Percentiles rank a stretch among this genome's conserved stretches.
Conservation (phyloP, 306 rosid species). For the Vigna hirtella region DNA sequence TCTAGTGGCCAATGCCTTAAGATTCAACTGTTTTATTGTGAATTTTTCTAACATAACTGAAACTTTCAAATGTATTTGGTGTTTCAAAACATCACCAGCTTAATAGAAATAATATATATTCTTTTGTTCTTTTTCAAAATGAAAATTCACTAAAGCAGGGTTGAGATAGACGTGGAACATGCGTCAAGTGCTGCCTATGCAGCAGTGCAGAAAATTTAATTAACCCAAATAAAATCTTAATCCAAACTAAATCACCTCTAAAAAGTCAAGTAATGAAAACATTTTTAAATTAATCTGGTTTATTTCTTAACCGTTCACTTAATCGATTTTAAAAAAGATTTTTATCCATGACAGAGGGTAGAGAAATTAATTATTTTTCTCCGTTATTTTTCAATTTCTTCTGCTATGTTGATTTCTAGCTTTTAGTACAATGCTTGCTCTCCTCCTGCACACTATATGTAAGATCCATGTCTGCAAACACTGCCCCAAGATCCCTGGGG, state of each 20-base stretch:
- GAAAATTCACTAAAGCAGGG: not conserved
- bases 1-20: not conserved
- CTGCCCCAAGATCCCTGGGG: not conserved
- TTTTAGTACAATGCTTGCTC: not conserved
- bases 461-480: not conserved
- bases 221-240: not conserved
- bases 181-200: not conserved
- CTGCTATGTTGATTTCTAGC: not conserved
- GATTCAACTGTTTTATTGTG: constrained; percentile 14
- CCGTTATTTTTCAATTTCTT: too few relatives aligned
- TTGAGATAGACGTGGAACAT: not conserved
- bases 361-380: not conserved
- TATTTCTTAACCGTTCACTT: not conserved
- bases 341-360: not conserved
- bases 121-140: not conserved
- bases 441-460: not conserved
- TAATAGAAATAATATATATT: not conserved
- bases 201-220: not conserved
- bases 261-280: not conserved
- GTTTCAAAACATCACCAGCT: constrained; percentile 2
- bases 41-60: constrained; percentile 12
- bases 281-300: not conserved
- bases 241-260: not conserved
- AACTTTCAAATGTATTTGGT: not conserved
- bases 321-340: not conserved